These are phyloP conservation scores for Metschnikowia aberdeeniae DNA, from an alignment of 805 yeast genomes.

Conservation along the genomic window DNA sequence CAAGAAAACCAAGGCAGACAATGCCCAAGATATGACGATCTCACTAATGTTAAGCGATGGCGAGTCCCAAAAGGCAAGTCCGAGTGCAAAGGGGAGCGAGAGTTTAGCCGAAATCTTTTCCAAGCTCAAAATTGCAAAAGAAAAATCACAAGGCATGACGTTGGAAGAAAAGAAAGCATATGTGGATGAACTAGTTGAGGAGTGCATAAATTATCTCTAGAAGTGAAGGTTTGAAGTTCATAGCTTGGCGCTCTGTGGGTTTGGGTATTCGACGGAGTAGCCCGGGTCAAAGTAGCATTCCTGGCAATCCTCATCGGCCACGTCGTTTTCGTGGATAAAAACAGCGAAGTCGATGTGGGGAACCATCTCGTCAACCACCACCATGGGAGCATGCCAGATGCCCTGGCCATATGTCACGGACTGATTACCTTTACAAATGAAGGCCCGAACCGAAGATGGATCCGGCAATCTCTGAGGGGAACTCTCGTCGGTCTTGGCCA, in stretches of 20 bases:
- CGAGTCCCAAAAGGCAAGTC: neutral
- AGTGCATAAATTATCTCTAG: slow-evolving; percentile 32
- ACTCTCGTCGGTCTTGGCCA: slow-evolving; percentile 51
- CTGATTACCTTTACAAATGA: slow-evolving; percentile 75
- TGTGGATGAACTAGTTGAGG: slow-evolving; percentile 34
- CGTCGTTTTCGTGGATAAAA: slow-evolving; percentile 80
- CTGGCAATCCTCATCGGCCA: slow-evolving; percentile 74
- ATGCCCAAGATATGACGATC: slow-evolving; percentile 25
- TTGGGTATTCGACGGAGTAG: slow-evolving; percentile 28
- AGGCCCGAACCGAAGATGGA: slow-evolving; percentile 57
- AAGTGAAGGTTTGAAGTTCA: neutral
- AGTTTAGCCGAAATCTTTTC: slow-evolving; percentile 30
- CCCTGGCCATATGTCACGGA: slow-evolving; percentile 85
- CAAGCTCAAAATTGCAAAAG: slow-evolving; percentile 35
- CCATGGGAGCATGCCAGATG: slow-evolving; percentile 97
- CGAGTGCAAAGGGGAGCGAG: neutral
- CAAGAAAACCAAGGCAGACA: slow-evolving; percentile 19
- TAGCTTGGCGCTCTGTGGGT: slow-evolving; percentile 7
- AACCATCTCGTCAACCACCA: slow-evolving; percentile 60
- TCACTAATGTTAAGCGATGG: slow-evolving; percentile 14
- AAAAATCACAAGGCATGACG: slow-evolving; percentile 21
- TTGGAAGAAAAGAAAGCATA: slow-evolving; percentile 27
- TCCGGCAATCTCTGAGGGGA: slow-evolving; percentile 52
- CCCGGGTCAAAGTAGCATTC: slow-evolving; percentile 72
- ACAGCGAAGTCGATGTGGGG: slow-evolving; percentile 72